A percentile compares a stretch with the other conserved stretches of the same genome.
Conservation (phyloP, 768 basidiomycete species). For the Tylopilus sp. region DNA sequence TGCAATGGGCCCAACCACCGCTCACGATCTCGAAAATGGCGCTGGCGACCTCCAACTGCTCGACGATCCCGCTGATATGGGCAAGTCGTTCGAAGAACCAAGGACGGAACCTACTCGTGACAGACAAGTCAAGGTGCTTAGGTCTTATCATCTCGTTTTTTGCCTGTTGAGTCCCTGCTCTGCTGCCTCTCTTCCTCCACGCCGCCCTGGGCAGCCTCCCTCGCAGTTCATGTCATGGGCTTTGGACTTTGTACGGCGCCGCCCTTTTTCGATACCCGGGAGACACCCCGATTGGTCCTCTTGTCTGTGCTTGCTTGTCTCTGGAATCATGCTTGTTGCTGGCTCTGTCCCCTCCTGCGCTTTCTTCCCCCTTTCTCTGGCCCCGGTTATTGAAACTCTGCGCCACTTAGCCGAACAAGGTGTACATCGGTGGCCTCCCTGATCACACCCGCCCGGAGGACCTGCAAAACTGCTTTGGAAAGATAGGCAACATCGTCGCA, state of each 20-base stretch:
- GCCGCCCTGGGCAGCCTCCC: slow-evolving; percentile 11
- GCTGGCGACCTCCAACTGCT: slow-evolving; percentile 37
- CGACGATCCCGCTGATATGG: slow-evolving; percentile 22
- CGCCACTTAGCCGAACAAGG: slow-evolving; percentile 86
- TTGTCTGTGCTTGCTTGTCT: slow-evolving; percentile 33
- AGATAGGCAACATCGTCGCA: slow-evolving; percentile 70
- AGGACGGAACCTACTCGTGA: slow-evolving; percentile 53
- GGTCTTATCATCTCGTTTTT: slow-evolving; percentile 48
- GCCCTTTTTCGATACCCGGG: slow-evolving; percentile 23
- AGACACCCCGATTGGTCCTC: slow-evolving; percentile 33
- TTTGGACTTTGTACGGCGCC: slow-evolving; percentile 23
- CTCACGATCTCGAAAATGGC: slow-evolving; percentile 43
- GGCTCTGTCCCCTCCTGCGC: slow-evolving; percentile 27
- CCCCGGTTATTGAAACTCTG: slow-evolving; percentile 59
- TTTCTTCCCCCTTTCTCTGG: slow-evolving; percentile 45
- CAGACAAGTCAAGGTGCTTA: slow-evolving; percentile 88
- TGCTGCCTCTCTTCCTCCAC: slow-evolving; percentile 16
- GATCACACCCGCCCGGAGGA: slow-evolving; percentile 86
- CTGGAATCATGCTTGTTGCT: slow-evolving; percentile 30
- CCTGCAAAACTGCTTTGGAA: slow-evolving; percentile 80
- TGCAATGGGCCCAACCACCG: slow-evolving; percentile 44
- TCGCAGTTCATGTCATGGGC: slow-evolving; percentile 14
- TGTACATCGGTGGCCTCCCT: slow-evolving; percentile 88
- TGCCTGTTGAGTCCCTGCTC: slow-evolving; percentile 24
- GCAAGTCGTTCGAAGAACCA: slow-evolving; percentile 38